phyloP scores from a whole-genome alignment of 257 asterid genomes.

The Lithospermum erythrorhizon region DNA sequence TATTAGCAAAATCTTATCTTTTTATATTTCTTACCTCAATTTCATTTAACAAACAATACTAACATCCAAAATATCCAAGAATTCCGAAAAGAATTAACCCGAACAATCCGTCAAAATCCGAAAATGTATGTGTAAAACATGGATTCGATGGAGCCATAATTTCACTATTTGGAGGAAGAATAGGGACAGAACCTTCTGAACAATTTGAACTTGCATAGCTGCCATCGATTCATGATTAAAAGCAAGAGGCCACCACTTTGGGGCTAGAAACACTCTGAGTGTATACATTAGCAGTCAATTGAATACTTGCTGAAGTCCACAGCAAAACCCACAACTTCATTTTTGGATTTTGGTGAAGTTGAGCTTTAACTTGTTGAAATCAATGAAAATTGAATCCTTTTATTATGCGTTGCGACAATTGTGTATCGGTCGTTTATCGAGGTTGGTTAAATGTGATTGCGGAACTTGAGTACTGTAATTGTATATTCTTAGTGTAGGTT shows the following conservation, averaged over 20 bases:
- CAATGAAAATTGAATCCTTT: too few species aligned
- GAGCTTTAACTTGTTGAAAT: too few species aligned
- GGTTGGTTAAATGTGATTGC: too few species aligned
- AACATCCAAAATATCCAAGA: neutral
- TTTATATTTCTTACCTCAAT: neutral
- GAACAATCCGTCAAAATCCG: neutral
- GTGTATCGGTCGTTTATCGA: too few species aligned
- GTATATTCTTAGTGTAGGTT: too few species aligned
- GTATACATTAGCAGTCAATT: conserved; percentile 75
- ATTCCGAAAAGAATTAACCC: neutral
- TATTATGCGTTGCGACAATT: too few species aligned
- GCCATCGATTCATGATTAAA: conserved; percentile 57
- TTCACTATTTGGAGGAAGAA: conserved; percentile 85
- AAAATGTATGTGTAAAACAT: neutral
- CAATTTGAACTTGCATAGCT: conserved; percentile 49
- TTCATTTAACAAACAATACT: too few species aligned
- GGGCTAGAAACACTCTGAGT: too few species aligned
- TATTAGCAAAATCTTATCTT: neutral
- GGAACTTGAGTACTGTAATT: too few species aligned
- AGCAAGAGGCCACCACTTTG: conserved; percentile 99
- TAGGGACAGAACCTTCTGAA: conserved; percentile 38
- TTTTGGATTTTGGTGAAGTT: too few species aligned
- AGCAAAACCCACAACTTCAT: too few species aligned
- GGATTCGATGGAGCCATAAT: neutral
- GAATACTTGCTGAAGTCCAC: conserved; percentile 92